Base-by-base conservation (phyloP, 768 basidiomycete species). In the Collybiopsis confluens region DNA sequence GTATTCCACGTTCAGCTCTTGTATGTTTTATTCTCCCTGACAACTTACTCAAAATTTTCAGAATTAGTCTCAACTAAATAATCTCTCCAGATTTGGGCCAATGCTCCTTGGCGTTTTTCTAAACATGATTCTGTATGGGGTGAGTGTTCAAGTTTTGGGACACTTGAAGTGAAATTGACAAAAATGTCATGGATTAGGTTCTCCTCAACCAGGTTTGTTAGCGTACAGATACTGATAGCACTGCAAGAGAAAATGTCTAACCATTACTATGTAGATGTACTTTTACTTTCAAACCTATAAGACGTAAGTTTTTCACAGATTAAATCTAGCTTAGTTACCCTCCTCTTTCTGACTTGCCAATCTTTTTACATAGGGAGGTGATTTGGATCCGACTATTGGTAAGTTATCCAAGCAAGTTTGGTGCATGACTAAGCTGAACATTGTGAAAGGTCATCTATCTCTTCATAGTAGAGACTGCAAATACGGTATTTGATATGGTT, bases 401-500 rank as follows among this genome's bases (percentile, higher is more conserved):
- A 38, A 51, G 68, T 58, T 7, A 18, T 38, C 3, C 18, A 15
- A 16, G 2, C 13, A 26, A 37, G 21, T 26, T 30, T 33, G 33
- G 15, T n/a, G n/a, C n/a, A n/a, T n/a, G 21, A 8, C 9, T 24
- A 15, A 35, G 30, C 38, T 9, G 40, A 41, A 40, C 30, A 1
- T 18, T 10, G 2, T 11, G 2, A 18, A 55, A 77, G 75, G 72
- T n/a, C n/a, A n/a, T n/a, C n/a, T n/a, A n/a, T n/a, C n/a, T n/a
- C n/a, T n/a, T n/a, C n/a, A n/a, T n/a, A 16, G 56, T 72, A 16
- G 77, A 78, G 52, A 71, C 74, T 1, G 50, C 71, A 1, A 78
- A 78, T 54, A 76, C 76, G 2, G 74, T 60, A 4, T 72, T 70
- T 56, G 71, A 75, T 58, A 73, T 78, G 48, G 68, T 65, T 5